Evolutionary conservation across 225 moss, liverwort and hornwort species (phyloP), one percentile per base, ranked within the genome.

Genomic region (Sphagnum tenellum): DNA sequence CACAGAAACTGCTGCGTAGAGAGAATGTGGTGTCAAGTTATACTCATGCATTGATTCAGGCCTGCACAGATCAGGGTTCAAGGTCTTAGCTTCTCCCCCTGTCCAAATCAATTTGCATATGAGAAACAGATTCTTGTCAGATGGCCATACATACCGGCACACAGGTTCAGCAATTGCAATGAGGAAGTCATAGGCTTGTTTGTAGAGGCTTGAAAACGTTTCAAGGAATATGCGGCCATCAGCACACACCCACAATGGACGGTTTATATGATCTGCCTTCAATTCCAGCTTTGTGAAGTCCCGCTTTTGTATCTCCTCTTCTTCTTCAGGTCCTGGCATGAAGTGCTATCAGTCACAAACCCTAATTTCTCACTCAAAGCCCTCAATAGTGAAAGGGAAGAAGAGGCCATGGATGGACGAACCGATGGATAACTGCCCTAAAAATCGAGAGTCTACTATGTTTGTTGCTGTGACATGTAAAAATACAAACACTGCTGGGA

Each of bases 11-110:
- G 95, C 95, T 56, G 89, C 87, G 67, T 98, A 98, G 9, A 98
- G 73, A 0, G 89, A 90, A 72, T 93, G 90, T 8, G 90, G 93
- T 14, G 96, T 93, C 71, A 93, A 80, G 71, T 87, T 98, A 63
- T 93, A 98, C 68, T 96, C 95, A 64, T 96, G 95, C 95, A 96
- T 92, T 10, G 88, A 89, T 77, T 98, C 90, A 4, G 96, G 90
- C 76, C 96, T 93, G 88, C 73, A 9, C 9, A 46, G 12, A 56
- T 57, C 49, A 64, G 10, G 47, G 55, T 6, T 68, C 59, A 53
- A 11, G 4, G 64, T 7, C 44, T 52, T 29, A 29, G 29, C 29
- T 29, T 29, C 29, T 29, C 29, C 29, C 29, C 0, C 29, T 29
- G 29, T 29, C 0, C 29, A 29, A 29, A 29, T 29, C 29, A 29